phyloP scores from a whole-genome alignment of 495 filamentous ascomycete genomes.

The Aspergillus cavernicola region DNA sequence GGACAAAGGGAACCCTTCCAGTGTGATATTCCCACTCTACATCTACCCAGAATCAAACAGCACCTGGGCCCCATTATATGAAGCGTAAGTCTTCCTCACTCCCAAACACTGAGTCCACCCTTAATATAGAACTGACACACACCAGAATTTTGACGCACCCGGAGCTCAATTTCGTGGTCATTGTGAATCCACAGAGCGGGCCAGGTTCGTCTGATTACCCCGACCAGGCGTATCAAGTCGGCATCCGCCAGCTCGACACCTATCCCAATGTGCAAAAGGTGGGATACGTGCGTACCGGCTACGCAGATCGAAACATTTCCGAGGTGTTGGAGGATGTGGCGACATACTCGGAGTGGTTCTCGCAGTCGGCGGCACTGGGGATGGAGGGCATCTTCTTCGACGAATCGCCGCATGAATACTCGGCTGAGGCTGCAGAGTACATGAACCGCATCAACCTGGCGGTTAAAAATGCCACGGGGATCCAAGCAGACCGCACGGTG shows the following conservation, averaged over 20 bases:
- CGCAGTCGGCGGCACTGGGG: slow-evolving; percentile 27
- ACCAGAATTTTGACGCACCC: slow-evolving; percentile 29
- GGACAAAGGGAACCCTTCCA: slow-evolving; percentile 17
- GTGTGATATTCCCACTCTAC: slow-evolving; percentile 49
- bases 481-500: slow-evolving; percentile 6
- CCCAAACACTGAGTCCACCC: not conserved
- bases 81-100: slow-evolving; percentile 14
- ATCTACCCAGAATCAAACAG: slow-evolving; percentile 36
- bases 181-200: slow-evolving; percentile 48
- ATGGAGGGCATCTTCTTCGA: slow-evolving; percentile 50
- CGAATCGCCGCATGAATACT: slow-evolving; percentile 33
- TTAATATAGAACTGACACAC: not conserved
- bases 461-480: slow-evolving; percentile 17
- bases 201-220: slow-evolving; percentile 34
- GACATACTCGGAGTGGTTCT: slow-evolving; percentile 40
- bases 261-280: slow-evolving; percentile 41
- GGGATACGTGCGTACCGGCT: slow-evolving; percentile 47
- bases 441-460: slow-evolving; percentile 27
- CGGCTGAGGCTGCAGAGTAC: slow-evolving; percentile 25
- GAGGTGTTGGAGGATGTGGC: slow-evolving; percentile 35
- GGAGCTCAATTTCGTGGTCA: slow-evolving; percentile 33
- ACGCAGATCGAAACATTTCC: slow-evolving; percentile 23
- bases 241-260: slow-evolving; percentile 35
- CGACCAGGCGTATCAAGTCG: slow-evolving; percentile 27
- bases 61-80: slow-evolving; percentile 42